Evolutionary conservation across 371 early-diverging fungal species (phyloP), one percentile per base, ranked within the genome.

Genomic region (Saksenaea vasiformis): DNA sequence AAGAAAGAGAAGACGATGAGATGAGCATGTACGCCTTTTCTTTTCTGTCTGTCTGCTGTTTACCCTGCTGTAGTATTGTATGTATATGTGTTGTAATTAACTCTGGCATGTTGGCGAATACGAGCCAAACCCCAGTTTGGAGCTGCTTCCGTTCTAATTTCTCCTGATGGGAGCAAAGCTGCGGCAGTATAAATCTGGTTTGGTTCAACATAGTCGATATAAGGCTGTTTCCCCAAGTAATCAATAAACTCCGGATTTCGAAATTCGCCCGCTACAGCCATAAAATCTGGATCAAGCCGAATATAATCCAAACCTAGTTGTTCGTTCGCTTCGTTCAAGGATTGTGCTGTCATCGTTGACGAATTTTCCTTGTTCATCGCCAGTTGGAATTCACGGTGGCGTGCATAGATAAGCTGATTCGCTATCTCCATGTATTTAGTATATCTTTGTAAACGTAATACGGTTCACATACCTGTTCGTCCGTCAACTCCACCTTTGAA

Each of bases 1-100:
- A 92, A 36, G 63, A 62, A n/a, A 78, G 62, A 69, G 83, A 22
- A 47, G 8, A n/a, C 10, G 15, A 3, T 38, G 19, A 41, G 14
- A 58, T 64, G 37, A 15, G 51, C 53, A 57, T 67, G 71, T 31
- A 31, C 7, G 31, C 2, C 44, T 61, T 35, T 22, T 54, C 58
- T 10, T 41, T 26, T 55, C 27, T 44, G 61, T 60, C 39, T 65
- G 41, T 63, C 34, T 66, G 60, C 43, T 72, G 27, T 26, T 59
- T 63, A 68, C 63, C 70, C 70, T 35, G 62, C 66, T 4, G 61
- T 51, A 34, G 54, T 60, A 38, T 62, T 51, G 44, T 35, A 70
- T 7, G 55, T 36, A 26, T 70, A 66, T 0, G 24, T 31, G 15
- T 58, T 28, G 13, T 66, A 39, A 26, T 58, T 60, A 17, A 10